Base-by-base conservation (phyloP, 192 early-diverging fungal genomes). In the Coemansia javaensis region DNA sequence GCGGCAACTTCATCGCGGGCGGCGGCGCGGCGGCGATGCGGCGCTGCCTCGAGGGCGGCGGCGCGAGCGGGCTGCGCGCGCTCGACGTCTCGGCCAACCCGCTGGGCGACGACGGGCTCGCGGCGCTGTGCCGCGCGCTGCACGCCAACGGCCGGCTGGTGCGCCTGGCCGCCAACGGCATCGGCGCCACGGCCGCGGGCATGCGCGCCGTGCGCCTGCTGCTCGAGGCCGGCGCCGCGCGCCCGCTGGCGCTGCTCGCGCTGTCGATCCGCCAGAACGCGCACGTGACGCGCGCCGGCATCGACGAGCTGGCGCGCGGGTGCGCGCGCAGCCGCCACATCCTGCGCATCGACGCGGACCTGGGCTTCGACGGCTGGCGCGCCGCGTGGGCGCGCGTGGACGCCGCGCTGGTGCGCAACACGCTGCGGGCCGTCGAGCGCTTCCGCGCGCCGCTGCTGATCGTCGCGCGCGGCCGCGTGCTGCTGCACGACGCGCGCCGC, bases 291-390 rank as follows among this genome's bases (percentile, higher is more conserved):
- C 43, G 32, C 9, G 30, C 2, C 3, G 56, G 63, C 1, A 44
- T 49, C 35, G 35, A 31, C 18, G 46, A 40, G 4, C 32, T 66
- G 20, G 51, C 23, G 3, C 10, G 34, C 0, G 56, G 50, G 3
- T 49, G 56, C 20, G 18, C 9, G 20, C 31, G 4, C 3, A 66
- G 54, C 32, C 36, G 17, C 17, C 35, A 45, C 17, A 54, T 66
- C 14, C 23, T 66, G 50, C 56, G 56, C 24, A 32, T 66, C 7
- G 36, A 16, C 0, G 63, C 44, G 2, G 63, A 66, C 12, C 10
- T 58, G 44, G 30, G 37, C 22, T 66, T 66, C 44, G 63, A 58
- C 12, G 47, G 37, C n/a, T 66, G 63, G 63, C 28, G 56, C 15
- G 20, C 18, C 2, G 56, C 50, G 27, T 66, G 63, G 56, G 21